These are phyloP conservation scores for Arachnopeziza araneosa DNA, from an alignment of 2,329 filamentous ascomycete species.

Conservation along the genomic window DNA sequence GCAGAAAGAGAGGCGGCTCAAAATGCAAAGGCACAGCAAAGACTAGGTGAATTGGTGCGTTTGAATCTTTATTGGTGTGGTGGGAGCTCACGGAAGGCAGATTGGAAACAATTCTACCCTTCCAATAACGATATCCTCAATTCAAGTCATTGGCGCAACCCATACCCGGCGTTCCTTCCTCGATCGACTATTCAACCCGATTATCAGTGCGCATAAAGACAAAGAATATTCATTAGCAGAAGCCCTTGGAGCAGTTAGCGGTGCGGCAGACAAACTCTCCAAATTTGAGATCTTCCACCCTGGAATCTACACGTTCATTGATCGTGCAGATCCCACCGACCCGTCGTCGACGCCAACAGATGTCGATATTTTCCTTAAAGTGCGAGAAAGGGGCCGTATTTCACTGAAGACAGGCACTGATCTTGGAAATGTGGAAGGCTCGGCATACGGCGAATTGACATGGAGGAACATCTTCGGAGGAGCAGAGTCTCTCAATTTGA, in stretches of 20 bases:
- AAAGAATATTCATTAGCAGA: slow-evolving; percentile 73
- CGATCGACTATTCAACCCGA: slow-evolving; percentile 70
- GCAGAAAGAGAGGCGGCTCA: slow-evolving; percentile 36
- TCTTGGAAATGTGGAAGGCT: slow-evolving; percentile 87
- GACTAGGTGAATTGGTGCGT: slow-evolving; percentile 59
- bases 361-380: slow-evolving; percentile 73
- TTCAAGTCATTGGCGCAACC: slow-evolving; percentile 75
- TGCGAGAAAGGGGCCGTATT: slow-evolving; percentile 74
- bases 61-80: not conserved
- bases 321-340: slow-evolving; percentile 64
- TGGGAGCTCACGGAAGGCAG: slow-evolving; percentile 36
- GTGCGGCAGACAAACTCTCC: slow-evolving; percentile 67
- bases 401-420: slow-evolving; percentile 93
- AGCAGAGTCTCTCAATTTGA: slow-evolving; percentile 81
- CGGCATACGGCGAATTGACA: slow-evolving; percentile 80
- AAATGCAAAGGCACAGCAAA: slow-evolving; percentile 47
- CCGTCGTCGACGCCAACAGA: slow-evolving; percentile 68
- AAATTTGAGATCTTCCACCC: slow-evolving; percentile 85
- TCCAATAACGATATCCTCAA: slow-evolving; percentile 80
- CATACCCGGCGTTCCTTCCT: slow-evolving; percentile 84
- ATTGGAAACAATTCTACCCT: slow-evolving; percentile 78
- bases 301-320: slow-evolving; percentile 75
- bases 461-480: slow-evolving; percentile 93
- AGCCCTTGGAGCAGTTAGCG: slow-evolving; percentile 66
- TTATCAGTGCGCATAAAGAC: slow-evolving; percentile 64